Conservation (phyloP, 1,284 basidiomycete genomes). For the Cryptococcus maquisensis region DNA sequence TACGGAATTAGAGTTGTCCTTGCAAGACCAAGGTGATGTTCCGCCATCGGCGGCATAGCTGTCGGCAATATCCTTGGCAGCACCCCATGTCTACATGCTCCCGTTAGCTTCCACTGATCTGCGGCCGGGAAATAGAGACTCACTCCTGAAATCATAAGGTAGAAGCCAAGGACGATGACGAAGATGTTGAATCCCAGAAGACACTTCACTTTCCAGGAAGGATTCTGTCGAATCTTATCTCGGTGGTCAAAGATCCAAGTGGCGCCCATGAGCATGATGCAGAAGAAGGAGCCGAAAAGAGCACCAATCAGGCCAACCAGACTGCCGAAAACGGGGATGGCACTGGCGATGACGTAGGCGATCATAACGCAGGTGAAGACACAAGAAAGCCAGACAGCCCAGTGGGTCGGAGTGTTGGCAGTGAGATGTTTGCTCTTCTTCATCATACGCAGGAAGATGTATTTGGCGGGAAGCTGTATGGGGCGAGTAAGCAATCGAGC, state of each 20-base stretch:
- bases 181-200: too few relatives aligned
- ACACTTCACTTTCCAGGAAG: slow-evolving; percentile 28
- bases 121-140: neutral
- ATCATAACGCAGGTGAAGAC: slow-evolving; percentile 17
- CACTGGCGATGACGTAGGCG: slow-evolving; percentile 34
- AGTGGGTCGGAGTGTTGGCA: slow-evolving; percentile 25
- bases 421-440: slow-evolving; percentile 31
- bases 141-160: too few relatives aligned
- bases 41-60: slow-evolving; percentile 18
- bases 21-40: slow-evolving; percentile 34
- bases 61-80: slow-evolving; percentile 29
- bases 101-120: slow-evolving; percentile 10
- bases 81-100: slow-evolving; percentile 31
- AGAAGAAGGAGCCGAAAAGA: slow-evolving; percentile 30
- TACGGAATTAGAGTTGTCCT: slow-evolving; percentile 31
- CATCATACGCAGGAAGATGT: slow-evolving; percentile 32
- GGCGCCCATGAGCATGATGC: slow-evolving; percentile 22
- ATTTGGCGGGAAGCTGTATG: slow-evolving; percentile 30
- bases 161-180: too few relatives aligned
- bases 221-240: slow-evolving; percentile 15
- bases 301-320: slow-evolving; percentile 32
- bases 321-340: slow-evolving; percentile 31
- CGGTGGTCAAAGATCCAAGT: neutral
- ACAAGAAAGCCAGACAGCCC: slow-evolving; percentile 30
- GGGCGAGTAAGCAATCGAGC: slow-evolving; percentile 10